Evolutionary conservation across 768 basidiomycete genomes (phyloP).

Genomic region (Cyclocybe aegerita): DNA sequence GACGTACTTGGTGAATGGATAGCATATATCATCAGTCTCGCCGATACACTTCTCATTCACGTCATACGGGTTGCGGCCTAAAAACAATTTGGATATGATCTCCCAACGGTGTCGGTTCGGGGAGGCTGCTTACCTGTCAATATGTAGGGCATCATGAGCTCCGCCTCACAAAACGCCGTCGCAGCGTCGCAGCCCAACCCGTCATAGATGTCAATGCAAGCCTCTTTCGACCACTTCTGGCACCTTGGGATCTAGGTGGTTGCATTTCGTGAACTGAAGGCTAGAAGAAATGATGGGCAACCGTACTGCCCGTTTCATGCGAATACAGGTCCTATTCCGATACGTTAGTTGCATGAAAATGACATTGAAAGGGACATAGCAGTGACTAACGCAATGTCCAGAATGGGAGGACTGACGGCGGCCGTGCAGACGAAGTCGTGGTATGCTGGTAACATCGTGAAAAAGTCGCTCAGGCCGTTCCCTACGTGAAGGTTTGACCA

Average conservation of each 20-base stretch:
- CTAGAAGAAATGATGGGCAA: background rate
- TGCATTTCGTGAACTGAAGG: background rate
- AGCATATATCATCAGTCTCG: constrained; percentile 49
- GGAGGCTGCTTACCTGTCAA: constrained; percentile 1
- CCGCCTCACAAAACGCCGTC: constrained; percentile 55
- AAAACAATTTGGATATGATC: background rate
- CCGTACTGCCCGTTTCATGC: constrained; percentile 63
- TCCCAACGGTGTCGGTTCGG: background rate
- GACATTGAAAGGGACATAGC: constrained; percentile 21
- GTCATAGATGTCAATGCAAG: constrained; percentile 67
- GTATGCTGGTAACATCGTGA: constrained; percentile 39
- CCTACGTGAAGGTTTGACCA: constrained; percentile 30
- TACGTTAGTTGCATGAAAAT: constrained; percentile 13
- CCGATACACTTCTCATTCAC: constrained; percentile 61
- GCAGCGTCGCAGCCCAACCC: constrained; percentile 64
- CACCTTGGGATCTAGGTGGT: constrained; percentile 71
- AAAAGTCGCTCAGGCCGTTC: constrained; percentile 64
- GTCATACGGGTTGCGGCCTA: constrained; percentile 64
- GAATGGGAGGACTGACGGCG: constrained; percentile 46
- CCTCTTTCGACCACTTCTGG: constrained; percentile 47
- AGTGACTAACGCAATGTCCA: constrained; percentile 42
- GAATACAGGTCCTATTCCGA: constrained; percentile 50
- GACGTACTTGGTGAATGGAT: constrained; percentile 45
- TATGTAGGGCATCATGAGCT: constrained; percentile 14
- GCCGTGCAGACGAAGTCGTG: constrained; percentile 56